phyloP scores from a whole-genome alignment of 176 grass and related monocot genomes.

The Lolium multiflorum region DNA sequence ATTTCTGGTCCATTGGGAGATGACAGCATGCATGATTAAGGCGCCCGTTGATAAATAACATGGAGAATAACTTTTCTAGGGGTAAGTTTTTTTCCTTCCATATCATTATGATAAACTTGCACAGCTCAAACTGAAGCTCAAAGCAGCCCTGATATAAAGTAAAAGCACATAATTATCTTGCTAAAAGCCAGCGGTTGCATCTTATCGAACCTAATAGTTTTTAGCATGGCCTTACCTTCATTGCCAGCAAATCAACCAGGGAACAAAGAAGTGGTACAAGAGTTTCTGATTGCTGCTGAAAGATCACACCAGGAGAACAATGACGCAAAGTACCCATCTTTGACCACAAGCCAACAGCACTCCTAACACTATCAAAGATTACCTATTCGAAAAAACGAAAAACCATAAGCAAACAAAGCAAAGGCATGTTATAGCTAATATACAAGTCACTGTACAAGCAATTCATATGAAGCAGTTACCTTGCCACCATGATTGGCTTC shows the following conservation, averaged over 20 bases:
- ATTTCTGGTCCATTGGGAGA: constrained; percentile 59
- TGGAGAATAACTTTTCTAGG: no score
- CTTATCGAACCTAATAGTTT: constrained; percentile 9
- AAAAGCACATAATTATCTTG: constrained; percentile 45
- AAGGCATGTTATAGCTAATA: constrained; percentile 29
- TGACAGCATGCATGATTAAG: constrained; percentile 55
- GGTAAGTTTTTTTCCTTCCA: constrained; percentile 67
- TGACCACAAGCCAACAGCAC: constrained; percentile 61
- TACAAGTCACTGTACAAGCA: neutral
- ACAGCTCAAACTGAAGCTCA: constrained; percentile 77
- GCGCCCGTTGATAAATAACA: no score
- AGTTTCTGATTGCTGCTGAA: constrained; percentile 34
- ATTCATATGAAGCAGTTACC: constrained; percentile 48
- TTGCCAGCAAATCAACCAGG: constrained; percentile 73
- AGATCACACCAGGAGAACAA: constrained; percentile 41
- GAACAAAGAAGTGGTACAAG: constrained; percentile 62
- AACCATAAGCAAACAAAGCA: constrained; percentile 39
- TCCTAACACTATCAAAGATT: constrained; percentile 54
- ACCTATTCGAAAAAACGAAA: constrained; percentile 58
- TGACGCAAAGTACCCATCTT: constrained; percentile 37
- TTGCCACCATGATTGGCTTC: constrained; percentile 64
- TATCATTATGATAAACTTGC: constrained; percentile 66
- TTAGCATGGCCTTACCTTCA: constrained; percentile 61
- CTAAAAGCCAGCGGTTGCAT: constrained; percentile 27
- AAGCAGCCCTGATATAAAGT: constrained; percentile 64